Base-by-base conservation (phyloP, 257 asterid genomes). In the Pogostemon cablin region DNA sequence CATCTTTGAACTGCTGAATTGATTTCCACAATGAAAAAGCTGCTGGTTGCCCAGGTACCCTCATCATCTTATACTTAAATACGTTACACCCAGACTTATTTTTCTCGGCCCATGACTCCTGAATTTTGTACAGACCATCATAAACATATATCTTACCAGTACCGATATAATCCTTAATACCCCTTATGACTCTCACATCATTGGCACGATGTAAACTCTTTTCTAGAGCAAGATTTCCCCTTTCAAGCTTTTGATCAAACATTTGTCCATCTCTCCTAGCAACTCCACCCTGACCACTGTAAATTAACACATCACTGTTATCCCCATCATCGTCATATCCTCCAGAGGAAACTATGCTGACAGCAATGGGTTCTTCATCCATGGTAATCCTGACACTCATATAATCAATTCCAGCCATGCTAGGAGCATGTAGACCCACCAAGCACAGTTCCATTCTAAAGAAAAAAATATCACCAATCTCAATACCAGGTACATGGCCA, bases 361-460 rank as follows among this genome's bases (percentile, higher is more conserved):
- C 93, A 54, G 99, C 98, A 44, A 93, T 37, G 44, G 98, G 99
- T 67, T 93, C 99, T 74, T 93, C 99, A 17, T 81, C 90, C 62
- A 12, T 8, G 2, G 90, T 84, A 62, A 86, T 71, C 80, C 77
- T 87, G 63, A 89, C 85, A 34, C 87, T 79, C 97, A 93, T 87
- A 54, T 91, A 93, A 80, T 93, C 99, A 63, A 93, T 93, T 11
- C 99, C 99, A 5, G 91, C 99, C 99, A 93, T 93, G 82, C 87
- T 89, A 4, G 90, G 99, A 67, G 99, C 87, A 75, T 93, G 99
- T 74, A 93, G 49, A 3, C 99, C 98, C 46, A 93, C 88, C 71
- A 93, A 42, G 78, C 98, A 93, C 38, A 93, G 71, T 78, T 93
- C 98, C 95, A 91, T 91, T 78, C 99, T 79, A 53, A 93, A 84